Conservation (phyloP, 139 green algal genomes). For the Chlamydomonas urium region DNA sequence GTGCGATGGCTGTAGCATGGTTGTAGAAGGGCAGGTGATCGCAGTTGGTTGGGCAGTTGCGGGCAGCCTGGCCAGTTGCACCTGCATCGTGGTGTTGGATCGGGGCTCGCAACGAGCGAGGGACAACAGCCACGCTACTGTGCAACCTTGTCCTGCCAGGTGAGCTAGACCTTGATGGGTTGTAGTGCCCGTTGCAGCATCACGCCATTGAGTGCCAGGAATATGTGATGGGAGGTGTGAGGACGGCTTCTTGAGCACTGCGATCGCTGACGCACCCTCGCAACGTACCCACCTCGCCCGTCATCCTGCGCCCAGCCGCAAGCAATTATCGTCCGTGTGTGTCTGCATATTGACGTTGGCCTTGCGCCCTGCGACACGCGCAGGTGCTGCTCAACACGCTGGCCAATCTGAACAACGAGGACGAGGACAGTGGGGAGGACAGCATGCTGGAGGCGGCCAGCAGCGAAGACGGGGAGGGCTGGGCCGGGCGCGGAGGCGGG, state of each 20-base stretch:
- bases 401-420: background rate
- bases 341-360: no score
- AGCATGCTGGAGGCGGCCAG: background rate
- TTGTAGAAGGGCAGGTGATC: background rate
- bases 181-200: no score
- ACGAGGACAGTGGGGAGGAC: conserved; percentile 9
- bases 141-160: no score
- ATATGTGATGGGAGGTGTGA: background rate
- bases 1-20: background rate
- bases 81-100: no score
- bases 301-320: background rate
- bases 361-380: no score
- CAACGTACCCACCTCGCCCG: background rate
- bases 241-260: background rate
- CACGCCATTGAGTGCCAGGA: background rate
- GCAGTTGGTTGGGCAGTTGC: no score
- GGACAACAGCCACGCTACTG: no score
- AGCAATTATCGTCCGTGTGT: no score
- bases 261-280: background rate
- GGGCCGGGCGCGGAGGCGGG: no score
- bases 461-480: background rate
- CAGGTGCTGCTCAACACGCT: background rate
- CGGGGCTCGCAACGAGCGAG: no score
- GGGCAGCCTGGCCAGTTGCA: no score
- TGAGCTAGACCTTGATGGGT: no score